Conservation (phyloP, 164 flowering plant genomes). For the Houttuynia cordata region DNA sequence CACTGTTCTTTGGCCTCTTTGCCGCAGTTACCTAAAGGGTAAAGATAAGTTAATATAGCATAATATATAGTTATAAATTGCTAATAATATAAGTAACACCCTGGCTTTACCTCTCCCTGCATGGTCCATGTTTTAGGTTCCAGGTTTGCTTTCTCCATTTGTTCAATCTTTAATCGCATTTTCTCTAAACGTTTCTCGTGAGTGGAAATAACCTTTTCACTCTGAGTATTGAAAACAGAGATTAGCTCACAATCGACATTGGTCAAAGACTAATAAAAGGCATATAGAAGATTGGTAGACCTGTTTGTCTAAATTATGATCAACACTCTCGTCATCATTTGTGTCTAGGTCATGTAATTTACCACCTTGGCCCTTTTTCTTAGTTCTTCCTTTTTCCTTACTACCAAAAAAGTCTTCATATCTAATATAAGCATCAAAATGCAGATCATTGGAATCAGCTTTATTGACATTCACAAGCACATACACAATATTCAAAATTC, state of each 20-base stretch:
- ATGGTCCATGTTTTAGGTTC: slow-evolving; percentile 81
- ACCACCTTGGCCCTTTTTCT: slow-evolving; percentile 20
- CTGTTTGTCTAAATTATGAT: slow-evolving; percentile 12
- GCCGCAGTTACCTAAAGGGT: slow-evolving; percentile 61
- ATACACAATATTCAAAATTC: background rate
- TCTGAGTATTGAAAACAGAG: slow-evolving; percentile 17
- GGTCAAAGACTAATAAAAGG: background rate
- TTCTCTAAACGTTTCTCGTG: slow-evolving; percentile 58
- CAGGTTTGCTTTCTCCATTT: slow-evolving; percentile 74
- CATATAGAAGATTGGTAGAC: slow-evolving; percentile 8
- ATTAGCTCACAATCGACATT: background rate
- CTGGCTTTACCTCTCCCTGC: slow-evolving; percentile 83
- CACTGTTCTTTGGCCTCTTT: slow-evolving; percentile 83
- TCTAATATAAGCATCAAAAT: slow-evolving; percentile 19
- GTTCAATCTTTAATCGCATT: slow-evolving; percentile 41
- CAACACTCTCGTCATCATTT: slow-evolving; percentile 6
- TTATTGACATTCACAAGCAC: background rate
- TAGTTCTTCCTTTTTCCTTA: slow-evolving; percentile 28
- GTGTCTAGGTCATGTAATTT: slow-evolving; percentile 16
- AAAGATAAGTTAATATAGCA: slow-evolving; percentile 5
- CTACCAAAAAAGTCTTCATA: slow-evolving; percentile 70
- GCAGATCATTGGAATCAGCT: background rate
- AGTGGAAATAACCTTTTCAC: slow-evolving; percentile 51
- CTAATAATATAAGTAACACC: background rate
- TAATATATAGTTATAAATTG: background rate